A percentile compares a stretch with the other conserved stretches of the same genome.
Conservation (phyloP, 2,329 filamentous ascomycete genomes). For the Cercospora sp. region DNA sequence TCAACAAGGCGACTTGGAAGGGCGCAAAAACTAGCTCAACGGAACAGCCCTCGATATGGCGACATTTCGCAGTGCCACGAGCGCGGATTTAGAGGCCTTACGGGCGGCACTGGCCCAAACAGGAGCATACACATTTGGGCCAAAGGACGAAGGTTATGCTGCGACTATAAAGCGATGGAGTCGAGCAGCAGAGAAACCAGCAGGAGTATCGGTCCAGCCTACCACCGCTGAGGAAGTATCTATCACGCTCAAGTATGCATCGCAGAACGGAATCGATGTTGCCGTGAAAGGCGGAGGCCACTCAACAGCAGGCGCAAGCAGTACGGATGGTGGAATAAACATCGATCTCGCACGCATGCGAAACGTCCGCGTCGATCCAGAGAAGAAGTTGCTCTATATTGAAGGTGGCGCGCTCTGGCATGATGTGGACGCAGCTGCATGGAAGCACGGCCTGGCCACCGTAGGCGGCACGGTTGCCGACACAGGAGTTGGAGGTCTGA, state of each 20-base stretch:
- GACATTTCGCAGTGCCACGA: conserved; percentile 10
- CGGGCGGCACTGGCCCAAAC: conserved; percentile 22
- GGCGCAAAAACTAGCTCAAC: too few relatives aligned
- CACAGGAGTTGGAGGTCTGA: conserved; percentile 62
- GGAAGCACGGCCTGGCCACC: conserved; percentile 55
- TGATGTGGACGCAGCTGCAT: conserved; percentile 50
- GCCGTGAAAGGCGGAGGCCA: conserved; percentile 59
- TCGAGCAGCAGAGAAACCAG: conserved; percentile 32
- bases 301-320: conserved; percentile 54
- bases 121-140: conserved; percentile 20
- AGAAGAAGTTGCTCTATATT: conserved; percentile 34
- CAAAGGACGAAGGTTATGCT: conserved; percentile 24
- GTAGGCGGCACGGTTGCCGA: conserved; percentile 64
- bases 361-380: conserved; percentile 50
- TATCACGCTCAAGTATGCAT: conserved; percentile 49
- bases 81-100: conserved; percentile 23
- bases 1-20: not conserved
- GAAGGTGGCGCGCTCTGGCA: conserved; percentile 32
- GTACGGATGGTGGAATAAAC: conserved; percentile 55
- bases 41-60: not conserved
- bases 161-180: conserved; percentile 31
- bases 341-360: conserved; percentile 57
- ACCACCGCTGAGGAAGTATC: conserved; percentile 43
- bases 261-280: conserved; percentile 49
- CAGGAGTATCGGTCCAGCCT: conserved; percentile 49